Evolutionary conservation across 768 basidiomycete species (phyloP), one percentile per base, ranked within the genome.

Genomic region (Lentinula aciculospora): DNA sequence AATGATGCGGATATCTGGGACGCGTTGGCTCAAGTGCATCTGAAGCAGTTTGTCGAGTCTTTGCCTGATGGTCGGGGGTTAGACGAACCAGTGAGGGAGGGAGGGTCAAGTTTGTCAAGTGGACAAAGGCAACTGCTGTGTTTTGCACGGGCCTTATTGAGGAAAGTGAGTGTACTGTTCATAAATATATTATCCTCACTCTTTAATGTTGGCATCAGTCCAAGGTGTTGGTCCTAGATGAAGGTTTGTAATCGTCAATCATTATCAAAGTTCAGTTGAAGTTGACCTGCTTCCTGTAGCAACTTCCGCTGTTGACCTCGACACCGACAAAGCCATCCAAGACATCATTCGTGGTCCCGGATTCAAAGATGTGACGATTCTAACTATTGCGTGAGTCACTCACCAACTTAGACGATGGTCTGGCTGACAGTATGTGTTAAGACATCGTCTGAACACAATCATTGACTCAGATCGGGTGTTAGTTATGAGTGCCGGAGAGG

Each of bases 201-300:
- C 62, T 17, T 42, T 12, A 0, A 29, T 59, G 53, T 48, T 47
- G 62, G 17, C 29, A n/a, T 59, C n/a, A 88, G 83, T 84, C 90
- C 17, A 94, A 87, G 70, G 87, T 97, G 36, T 76, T 98, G 5
- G 91, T 97, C 0, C 76, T 98, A n/a, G 95, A 97, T 66, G 95
- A 98, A 82, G 91, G 88, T 83, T 64, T 62, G 64, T 63, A 17
- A 9, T 34, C 13, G 32, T 34, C 3, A 21, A 21, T 32, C 13
- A 4, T 31, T 32, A 58, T 45, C 9, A 54, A 49, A 12, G 45
- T 47, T 28, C 17, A 13, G 37, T 63, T 57, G 42, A 61, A 56
- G 3, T 17, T 53, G 15, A 53, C 13, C n/a, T 36, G n/a, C n/a
- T 12, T n/a, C 3, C 12, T 32, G 17, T 15, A 54, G 29, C 57